These are phyloP conservation scores for Mycoemilia scoparia DNA, from an alignment of 192 early-diverging fungal species.

Conservation along the genomic window DNA sequence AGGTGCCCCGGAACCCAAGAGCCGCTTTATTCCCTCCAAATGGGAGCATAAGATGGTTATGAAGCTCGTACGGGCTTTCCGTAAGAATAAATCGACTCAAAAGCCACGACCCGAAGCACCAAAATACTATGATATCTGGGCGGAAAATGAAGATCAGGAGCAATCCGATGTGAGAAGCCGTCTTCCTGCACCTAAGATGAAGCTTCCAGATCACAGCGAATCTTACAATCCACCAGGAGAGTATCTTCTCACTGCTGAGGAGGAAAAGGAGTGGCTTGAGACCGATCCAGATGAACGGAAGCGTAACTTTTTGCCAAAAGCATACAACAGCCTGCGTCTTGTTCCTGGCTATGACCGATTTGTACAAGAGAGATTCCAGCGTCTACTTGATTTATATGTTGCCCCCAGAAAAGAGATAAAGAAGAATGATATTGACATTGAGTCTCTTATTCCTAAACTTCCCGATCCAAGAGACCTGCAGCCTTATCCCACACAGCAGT, in stretches of 20 bases:
- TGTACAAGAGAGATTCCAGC: slow-evolving; percentile 86
- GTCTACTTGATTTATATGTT: slow-evolving; percentile 92
- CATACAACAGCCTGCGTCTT: slow-evolving; percentile 49
- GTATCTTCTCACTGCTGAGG: slow-evolving; percentile 71
- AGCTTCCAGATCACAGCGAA: slow-evolving; percentile 76
- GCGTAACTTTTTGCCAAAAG: slow-evolving; percentile 36
- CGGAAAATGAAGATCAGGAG: slow-evolving; percentile 39
- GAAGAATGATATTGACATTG: slow-evolving; percentile 71
- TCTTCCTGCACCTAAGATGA: slow-evolving; percentile 77
- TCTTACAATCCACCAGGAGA: slow-evolving; percentile 96
- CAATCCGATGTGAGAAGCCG: slow-evolving; percentile 42
- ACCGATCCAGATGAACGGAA: slow-evolving; percentile 60
- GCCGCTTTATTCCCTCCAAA: slow-evolving; percentile 88
- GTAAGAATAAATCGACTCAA: slow-evolving; percentile 61
- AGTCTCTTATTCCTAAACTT: slow-evolving; percentile 85
- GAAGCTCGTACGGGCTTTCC: slow-evolving; percentile 95
- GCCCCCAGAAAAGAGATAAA: slow-evolving; percentile 81
- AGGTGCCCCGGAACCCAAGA: slow-evolving; percentile 87
- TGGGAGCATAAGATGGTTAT: slow-evolving; percentile 85
- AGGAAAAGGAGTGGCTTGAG: slow-evolving; percentile 61
- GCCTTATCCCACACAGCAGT: slow-evolving; percentile 73
- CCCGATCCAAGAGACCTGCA: slow-evolving; percentile 86
- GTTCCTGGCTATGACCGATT: slow-evolving; percentile 82
- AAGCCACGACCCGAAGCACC: slow-evolving; percentile 33
- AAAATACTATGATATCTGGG: slow-evolving; percentile 79